These are phyloP conservation scores for Syzygium malaccense DNA, from an alignment of 441 rosid species.

Conservation along the genomic window DNA sequence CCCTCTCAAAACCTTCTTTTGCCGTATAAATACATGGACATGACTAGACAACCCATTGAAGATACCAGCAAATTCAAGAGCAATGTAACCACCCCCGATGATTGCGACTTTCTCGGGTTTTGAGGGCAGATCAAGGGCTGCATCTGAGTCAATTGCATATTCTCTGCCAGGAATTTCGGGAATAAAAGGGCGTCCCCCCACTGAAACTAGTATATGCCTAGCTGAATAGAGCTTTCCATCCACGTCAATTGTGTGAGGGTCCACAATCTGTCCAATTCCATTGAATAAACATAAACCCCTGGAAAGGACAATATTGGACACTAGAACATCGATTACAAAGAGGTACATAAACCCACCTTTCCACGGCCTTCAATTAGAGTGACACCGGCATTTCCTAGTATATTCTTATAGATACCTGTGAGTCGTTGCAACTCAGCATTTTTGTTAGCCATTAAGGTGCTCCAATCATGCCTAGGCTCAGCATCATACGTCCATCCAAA, in stretches of 20 bases:
- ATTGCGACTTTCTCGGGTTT: slow-evolving; percentile 77
- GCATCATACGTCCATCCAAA: slow-evolving; percentile 79
- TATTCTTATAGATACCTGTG: slow-evolving; percentile 72
- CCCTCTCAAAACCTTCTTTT: slow-evolving; percentile 81
- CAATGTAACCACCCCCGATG: slow-evolving; percentile 91
- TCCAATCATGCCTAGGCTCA: slow-evolving; percentile 89
- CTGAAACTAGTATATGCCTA: slow-evolving; percentile 66
- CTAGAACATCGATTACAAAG: neutral
- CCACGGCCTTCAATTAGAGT: slow-evolving; percentile 87
- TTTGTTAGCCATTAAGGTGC: slow-evolving; percentile 81
- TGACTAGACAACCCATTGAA: slow-evolving; percentile 74
- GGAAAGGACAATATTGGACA: neutral
- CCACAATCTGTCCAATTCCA: slow-evolving; percentile 40
- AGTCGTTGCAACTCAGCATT: slow-evolving; percentile 87
- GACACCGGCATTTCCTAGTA: slow-evolving; percentile 59
- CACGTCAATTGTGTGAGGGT: slow-evolving; percentile 77
- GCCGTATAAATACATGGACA: slow-evolving; percentile 86
- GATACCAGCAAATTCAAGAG: slow-evolving; percentile 86
- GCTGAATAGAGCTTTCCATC: slow-evolving; percentile 72
- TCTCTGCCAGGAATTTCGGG: slow-evolving; percentile 85
- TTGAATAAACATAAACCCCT: neutral
- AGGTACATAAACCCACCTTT: slow-evolving; percentile 40
- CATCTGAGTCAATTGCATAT: slow-evolving; percentile 77
- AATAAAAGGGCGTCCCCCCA: slow-evolving; percentile 84
- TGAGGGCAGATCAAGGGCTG: slow-evolving; percentile 84